Conservation (phyloP, 1,284 basidiomycete species). For the Cutaneotrichosporon dermatis region DNA sequence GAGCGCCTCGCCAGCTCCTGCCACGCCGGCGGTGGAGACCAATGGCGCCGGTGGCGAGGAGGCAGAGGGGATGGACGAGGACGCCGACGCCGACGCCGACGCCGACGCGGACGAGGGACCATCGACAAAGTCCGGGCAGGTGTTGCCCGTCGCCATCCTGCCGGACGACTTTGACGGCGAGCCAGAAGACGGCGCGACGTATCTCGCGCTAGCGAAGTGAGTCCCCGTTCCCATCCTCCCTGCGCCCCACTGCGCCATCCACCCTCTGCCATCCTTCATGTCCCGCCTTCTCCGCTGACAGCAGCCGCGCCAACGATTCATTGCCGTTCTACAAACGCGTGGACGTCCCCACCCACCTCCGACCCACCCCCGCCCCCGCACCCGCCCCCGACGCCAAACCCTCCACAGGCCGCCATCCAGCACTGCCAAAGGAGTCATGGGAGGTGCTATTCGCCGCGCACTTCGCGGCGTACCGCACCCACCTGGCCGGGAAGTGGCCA, state of each 20-base stretch:
- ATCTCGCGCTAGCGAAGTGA: slow-evolving; percentile 37
- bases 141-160: slow-evolving; percentile 33
- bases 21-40: too few species aligned
- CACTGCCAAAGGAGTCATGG: slow-evolving; percentile 36
- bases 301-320: slow-evolving; percentile 23
- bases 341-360: slow-evolving; percentile 1
- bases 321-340: slow-evolving; percentile 33
- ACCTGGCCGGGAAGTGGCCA: slow-evolving; percentile 15
- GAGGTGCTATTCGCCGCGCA: slow-evolving; percentile 29
- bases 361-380: background rate
- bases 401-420: slow-evolving; percentile 10
- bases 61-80: background rate
- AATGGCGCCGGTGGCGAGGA: background rate
- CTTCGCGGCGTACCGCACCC: slow-evolving; percentile 21
- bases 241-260: too few species aligned
- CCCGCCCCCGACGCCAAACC: background rate
- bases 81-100: slow-evolving; percentile 12
- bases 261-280: background rate
- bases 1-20: too few species aligned
- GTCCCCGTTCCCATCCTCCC: slow-evolving; percentile 4
- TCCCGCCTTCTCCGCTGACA: background rate
- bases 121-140: slow-evolving; percentile 13
- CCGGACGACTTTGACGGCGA: slow-evolving; percentile 34
- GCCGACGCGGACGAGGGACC: slow-evolving; percentile 3
- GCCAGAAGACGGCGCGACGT: slow-evolving; percentile 34